Evolutionary conservation across 768 basidiomycete genomes (phyloP), one percentile per base, ranked within the genome.

Genomic region (Chalciporus sphaerocephalus): DNA sequence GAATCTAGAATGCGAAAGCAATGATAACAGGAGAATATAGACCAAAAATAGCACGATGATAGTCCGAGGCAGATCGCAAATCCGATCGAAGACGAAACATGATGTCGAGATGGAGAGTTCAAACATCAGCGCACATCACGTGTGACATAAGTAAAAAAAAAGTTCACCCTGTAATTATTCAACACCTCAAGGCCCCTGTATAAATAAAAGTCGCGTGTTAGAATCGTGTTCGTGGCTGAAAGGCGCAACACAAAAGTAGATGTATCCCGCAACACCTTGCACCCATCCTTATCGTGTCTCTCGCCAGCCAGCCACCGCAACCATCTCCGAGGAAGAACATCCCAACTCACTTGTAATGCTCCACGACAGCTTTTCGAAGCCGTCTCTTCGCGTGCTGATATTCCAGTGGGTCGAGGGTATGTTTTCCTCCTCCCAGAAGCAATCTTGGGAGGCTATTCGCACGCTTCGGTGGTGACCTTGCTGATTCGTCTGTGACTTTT

Each of bases 311-410:
- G 11, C 16, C 20, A 44, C 22, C 34, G n/a, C 5, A 34, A 10
- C 27, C 13, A 37, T 30, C 11, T 25, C 34, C 11, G n/a, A 40
- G 42, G 16, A 42, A 47, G 6, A 25, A 20, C 7, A 35, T 15
- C 24, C 2, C 13, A 47, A 63, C 56, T 28, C 54, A 85, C 85
- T 81, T 78, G 65, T 98, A 95, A 61, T 85, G 85, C 58, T 95
- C 92, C 40, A 83, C 55, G 0, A 88, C 75, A 2, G 95, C 96
- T 49, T 80, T 83, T 64, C 88, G 88, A 36, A 99, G 73, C 58
- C 80, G 82, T 62, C 81, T 83, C 68, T 87, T 91, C n/a, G 94
- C 93, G 32, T 80, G 71, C 32, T 80, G 71, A 65, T 96, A 99
- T 44, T 85, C 80, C 36, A 86, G 87, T 0, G 89, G 91, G 55